Base-by-base conservation (phyloP, 495 filamentous ascomycete genomes). In the Apiosordaria backusii region DNA sequence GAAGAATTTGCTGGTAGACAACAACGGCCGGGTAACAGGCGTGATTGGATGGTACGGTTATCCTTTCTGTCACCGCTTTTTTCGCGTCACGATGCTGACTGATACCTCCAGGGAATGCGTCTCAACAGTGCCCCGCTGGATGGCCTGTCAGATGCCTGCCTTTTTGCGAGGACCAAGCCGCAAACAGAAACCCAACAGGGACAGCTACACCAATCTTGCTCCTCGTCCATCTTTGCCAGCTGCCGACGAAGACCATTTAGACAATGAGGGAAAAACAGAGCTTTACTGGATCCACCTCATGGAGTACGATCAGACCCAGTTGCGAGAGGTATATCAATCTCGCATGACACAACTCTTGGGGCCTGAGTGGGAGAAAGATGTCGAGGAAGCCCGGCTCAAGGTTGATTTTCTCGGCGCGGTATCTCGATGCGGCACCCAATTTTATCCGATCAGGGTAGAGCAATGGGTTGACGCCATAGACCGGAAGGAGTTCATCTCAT, bases 71-170 rank as follows among this genome's bases (percentile, higher is more conserved):
- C 25, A 23, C 35, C 16, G 19, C 25, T 59, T 22, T 29, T n/a
- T 59, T 25, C 16, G 52, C 18, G 22, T 29, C 27, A 61, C 5
- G 6, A 40, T 62, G 29, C 60, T 62, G 35, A 62, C 22, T 26
- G 3, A 9, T 27, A 83, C 82, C n/a, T n/a, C n/a, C 67, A 87
- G 85, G 85, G 80, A 86, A 57, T 83, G 78, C 66, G 72, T 84
- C n/a, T 78, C 80, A 7, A 75, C 79, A 22, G 62, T 82, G 21
- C 84, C 84, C 23, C 64, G 79, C 15, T 85, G 81, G 77, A 77
- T 78, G 54, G 76, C 80, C 19, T 79, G 74, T 62, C 72, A 82
- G 62, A 69, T 77, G 23, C 84, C 84, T 29, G 69, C 74, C 45
- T 84, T 85, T 57, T 70, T 86, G 54, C 68, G 67, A 1, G 73